Conservation (phyloP, 805 yeast genomes). For the Nakazawaea populi region DNA sequence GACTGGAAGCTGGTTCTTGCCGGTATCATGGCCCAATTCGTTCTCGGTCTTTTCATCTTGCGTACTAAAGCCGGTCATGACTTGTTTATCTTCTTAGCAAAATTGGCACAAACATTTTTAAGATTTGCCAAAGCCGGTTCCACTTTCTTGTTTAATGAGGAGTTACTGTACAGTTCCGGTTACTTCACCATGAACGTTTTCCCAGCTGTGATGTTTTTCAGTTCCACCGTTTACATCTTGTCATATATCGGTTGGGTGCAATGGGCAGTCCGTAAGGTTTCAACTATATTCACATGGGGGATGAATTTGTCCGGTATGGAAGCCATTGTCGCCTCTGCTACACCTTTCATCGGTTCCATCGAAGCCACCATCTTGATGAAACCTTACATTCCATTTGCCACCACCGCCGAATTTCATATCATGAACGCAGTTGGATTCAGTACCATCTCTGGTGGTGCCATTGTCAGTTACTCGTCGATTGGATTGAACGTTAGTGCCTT, state of each 20-base stretch:
- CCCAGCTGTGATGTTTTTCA: slow-evolving; percentile 58
- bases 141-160: slow-evolving; percentile 44
- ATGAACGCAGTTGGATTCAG: slow-evolving; percentile 60
- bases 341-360: slow-evolving; percentile 63
- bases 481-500: slow-evolving; percentile 59
- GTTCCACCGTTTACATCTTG: slow-evolving; percentile 54
- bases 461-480: slow-evolving; percentile 56
- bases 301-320: slow-evolving; percentile 58
- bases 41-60: slow-evolving; percentile 54
- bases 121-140: slow-evolving; percentile 56
- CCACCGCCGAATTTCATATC: slow-evolving; percentile 57
- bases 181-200: slow-evolving; percentile 53
- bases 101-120: slow-evolving; percentile 49
- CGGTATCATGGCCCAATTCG: slow-evolving; percentile 55
- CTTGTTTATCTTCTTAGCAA: slow-evolving; percentile 53
- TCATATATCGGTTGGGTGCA: slow-evolving; percentile 56
- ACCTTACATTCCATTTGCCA: slow-evolving; percentile 51
- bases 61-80: slow-evolving; percentile 56
- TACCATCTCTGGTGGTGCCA: slow-evolving; percentile 58
- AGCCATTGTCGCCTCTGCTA: slow-evolving; percentile 59
- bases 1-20: slow-evolving; percentile 55
- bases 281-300: slow-evolving; percentile 53
- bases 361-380: slow-evolving; percentile 58
- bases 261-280: slow-evolving; percentile 53
- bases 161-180: slow-evolving; percentile 28